Evolutionary conservation across 768 basidiomycete species (phyloP), one percentile per base, ranked within the genome.

Genomic region (Kwoniella mangroviensis): DNA sequence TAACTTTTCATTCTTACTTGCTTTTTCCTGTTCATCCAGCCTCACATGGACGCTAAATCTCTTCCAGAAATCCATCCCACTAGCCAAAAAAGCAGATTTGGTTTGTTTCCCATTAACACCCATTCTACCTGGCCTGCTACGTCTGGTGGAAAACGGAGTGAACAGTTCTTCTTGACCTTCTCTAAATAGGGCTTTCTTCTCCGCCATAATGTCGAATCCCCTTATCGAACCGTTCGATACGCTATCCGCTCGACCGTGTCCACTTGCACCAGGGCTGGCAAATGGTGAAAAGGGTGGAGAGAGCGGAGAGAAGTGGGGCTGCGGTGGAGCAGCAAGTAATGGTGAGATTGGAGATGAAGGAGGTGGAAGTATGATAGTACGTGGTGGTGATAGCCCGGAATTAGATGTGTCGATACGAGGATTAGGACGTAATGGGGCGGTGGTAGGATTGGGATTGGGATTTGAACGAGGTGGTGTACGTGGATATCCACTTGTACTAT

Each of bases 1-100:
- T 70, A 45, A 76, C 79, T 70, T 72, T 26, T 77, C 72, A 13
- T 62, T 62, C 0, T 45, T 62, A 13, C 53, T 6, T 10, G 60
- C 64, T 49, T 67, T 70, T 15, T 58, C 63, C 15, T 40, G 65
- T 56, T 72, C 67, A 65, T 77, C 77, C 49, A 76, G 41, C 52
- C 61, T 77, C 21, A 78, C 73, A 58, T 66, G 73, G 4, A 76
- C 70, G 52, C 74, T 77, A 43, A 80, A 79, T 52, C 79, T 68
- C 68, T 77, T 78, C 79, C 79, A 80, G 55, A 80, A 77, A 49
- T 80, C 79, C 40, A 63, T 73, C 13, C 74, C 75, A 34, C 63
- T 60, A 11, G 52, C 43, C 57, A 66, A 49, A n/a, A 66, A 56
- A 24, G 49, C 53, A 21, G 49, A 60, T 59, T 62, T 68, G 2